phyloP scores from a whole-genome alignment of 352 stramenopile genomes.

The Pseudoperonospora humuli region DNA sequence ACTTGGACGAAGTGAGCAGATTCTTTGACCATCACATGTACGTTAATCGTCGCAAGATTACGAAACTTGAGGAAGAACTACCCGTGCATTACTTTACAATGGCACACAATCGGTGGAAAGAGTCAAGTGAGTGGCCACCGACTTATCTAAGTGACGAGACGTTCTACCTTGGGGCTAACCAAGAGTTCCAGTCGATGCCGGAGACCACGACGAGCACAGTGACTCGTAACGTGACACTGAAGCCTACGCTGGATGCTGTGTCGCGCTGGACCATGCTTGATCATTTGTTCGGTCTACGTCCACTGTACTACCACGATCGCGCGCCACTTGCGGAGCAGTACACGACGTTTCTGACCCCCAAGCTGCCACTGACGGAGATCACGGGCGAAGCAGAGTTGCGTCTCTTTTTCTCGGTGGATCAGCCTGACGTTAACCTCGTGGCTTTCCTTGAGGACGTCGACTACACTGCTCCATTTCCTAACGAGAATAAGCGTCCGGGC shows the following conservation, averaged over 20 bases:
- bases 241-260: conserved; percentile 39
- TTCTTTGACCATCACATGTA: conserved; percentile 83
- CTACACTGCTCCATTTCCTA: conserved; percentile 58
- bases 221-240: conserved; percentile 32
- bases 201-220: conserved; percentile 29
- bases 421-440: conserved; percentile 53
- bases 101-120: conserved; percentile 72
- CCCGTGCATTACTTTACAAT: conserved; percentile 78
- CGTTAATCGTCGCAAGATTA: conserved; percentile 43
- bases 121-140: conserved; percentile 51
- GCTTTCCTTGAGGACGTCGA: conserved; percentile 77
- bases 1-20: conserved; percentile 74
- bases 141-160: conserved; percentile 39
- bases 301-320: conserved; percentile 77
- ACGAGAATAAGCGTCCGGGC: conserved; percentile 71
- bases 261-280: conserved; percentile 66
- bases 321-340: conserved; percentile 39
- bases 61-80: conserved; percentile 54
- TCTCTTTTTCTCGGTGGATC: conserved; percentile 75
- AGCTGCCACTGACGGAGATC: conserved; percentile 53
- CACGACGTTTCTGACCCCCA: conserved; percentile 51
- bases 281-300: conserved; percentile 64
- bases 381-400: conserved; percentile 66
- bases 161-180: conserved; percentile 42
- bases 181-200: conserved; percentile 43